Conservation (phyloP, 2,329 filamentous ascomycete species). For the Hawksworthiomyces lignivorus region DNA sequence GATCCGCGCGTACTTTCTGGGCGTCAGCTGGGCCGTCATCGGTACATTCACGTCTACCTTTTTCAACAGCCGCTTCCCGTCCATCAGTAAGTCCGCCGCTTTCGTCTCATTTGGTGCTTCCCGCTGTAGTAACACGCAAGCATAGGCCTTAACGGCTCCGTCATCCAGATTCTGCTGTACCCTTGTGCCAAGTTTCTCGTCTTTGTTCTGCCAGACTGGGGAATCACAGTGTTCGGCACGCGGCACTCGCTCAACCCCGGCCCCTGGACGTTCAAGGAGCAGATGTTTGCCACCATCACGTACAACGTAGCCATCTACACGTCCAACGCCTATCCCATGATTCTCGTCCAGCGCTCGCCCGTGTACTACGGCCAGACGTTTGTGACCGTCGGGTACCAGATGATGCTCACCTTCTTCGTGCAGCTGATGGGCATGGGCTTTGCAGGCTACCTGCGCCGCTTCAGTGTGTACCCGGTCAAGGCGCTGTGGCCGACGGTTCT, state of each 20-base stretch:
- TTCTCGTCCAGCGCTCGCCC: slow-evolving; percentile 25
- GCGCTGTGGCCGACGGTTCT: slow-evolving; percentile 35
- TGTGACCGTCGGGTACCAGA: slow-evolving; percentile 32
- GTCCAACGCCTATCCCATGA: slow-evolving; percentile 27
- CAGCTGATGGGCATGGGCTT: slow-evolving; percentile 37
- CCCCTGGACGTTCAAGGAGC: slow-evolving; percentile 35
- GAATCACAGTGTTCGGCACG: slow-evolving; percentile 32
- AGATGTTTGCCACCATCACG: slow-evolving; percentile 34
- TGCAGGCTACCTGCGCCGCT: slow-evolving; percentile 30
- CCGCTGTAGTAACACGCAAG: no score
- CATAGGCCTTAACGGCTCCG: slow-evolving; percentile 25
- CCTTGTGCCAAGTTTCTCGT: slow-evolving; percentile 39
- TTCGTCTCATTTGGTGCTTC: no score
- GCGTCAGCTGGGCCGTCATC: slow-evolving; percentile 30
- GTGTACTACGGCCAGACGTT: slow-evolving; percentile 35
- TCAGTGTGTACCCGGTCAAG: slow-evolving; percentile 30
- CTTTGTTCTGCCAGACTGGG: slow-evolving; percentile 35
- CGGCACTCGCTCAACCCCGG: slow-evolving; percentile 33
- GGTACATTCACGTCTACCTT: slow-evolving; percentile 33
- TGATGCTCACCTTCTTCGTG: slow-evolving; percentile 32
- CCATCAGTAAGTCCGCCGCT: no score
- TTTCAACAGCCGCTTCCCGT: slow-evolving; percentile 32
- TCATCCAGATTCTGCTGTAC: slow-evolving; percentile 38
- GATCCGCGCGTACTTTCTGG: slow-evolving; percentile 34
- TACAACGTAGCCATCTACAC: slow-evolving; percentile 29